phyloP scores from a whole-genome alignment of 805 yeast species.

The Yarrowia deformans region DNA sequence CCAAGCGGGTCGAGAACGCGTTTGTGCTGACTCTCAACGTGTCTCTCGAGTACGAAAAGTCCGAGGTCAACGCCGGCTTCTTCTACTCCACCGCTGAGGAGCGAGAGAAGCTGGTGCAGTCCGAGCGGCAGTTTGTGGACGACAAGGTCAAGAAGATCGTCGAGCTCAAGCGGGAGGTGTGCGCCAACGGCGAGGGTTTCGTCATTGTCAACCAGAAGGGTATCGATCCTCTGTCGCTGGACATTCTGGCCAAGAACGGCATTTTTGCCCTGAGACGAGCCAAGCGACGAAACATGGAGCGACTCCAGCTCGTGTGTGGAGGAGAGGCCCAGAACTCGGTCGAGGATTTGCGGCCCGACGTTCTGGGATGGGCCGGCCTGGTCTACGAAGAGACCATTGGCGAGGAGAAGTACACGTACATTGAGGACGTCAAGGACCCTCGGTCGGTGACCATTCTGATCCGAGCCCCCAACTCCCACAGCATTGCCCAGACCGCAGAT shows the following conservation, averaged over 20 bases:
- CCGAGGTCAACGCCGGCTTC: conserved; percentile 96
- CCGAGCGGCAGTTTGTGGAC: conserved; percentile 94
- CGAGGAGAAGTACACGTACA: conserved; percentile 96
- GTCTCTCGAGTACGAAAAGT: conserved; percentile 94
- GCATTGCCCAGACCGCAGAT: conserved; percentile 90
- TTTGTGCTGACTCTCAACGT: conserved; percentile 87
- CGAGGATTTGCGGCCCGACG: conserved; percentile 81
- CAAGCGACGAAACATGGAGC: conserved; percentile 98
- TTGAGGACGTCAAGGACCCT: conserved; percentile 86
- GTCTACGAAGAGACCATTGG: conserved; percentile 94
- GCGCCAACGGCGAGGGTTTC: conserved; percentile 81
- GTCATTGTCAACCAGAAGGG: conserved; percentile 98
- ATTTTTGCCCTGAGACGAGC: conserved; percentile 97
- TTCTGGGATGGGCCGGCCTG: conserved; percentile 86
- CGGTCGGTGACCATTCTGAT: conserved; percentile 90
- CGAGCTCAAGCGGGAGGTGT: conserved; percentile 90
- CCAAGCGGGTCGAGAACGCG: conserved; percentile 83
- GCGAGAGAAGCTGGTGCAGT: conserved; percentile 90
- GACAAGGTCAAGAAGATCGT: conserved; percentile 89
- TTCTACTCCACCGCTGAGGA: conserved; percentile 95
- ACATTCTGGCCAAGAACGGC: conserved; percentile 88
- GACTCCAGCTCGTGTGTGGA: conserved; percentile 93
- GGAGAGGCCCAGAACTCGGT: conserved; percentile 98
- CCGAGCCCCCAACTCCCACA: conserved; percentile 90
- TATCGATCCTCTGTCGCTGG: conserved; percentile 97